Evolutionary conservation across 768 basidiomycete genomes (phyloP), one percentile per base, ranked within the genome.

Genomic region (Russula sp.): DNA sequence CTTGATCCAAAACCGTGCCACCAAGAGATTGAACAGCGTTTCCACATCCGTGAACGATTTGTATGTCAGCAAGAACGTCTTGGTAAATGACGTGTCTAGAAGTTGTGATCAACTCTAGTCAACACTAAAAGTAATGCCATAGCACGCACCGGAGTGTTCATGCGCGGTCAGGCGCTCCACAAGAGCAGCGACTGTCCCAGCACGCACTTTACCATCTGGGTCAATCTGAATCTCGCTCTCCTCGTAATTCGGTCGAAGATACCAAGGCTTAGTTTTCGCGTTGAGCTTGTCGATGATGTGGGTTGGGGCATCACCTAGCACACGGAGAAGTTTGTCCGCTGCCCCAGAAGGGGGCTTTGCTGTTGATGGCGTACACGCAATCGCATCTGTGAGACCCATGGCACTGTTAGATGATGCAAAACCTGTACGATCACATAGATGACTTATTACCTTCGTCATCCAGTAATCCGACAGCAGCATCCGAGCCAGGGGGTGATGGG

Each of bases 11-110:
- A 93, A 98, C 18, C 96, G 85, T 47, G 81, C 78, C 7, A 89
- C 81, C 20, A 98, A 84, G 18, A 88, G 78, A 60, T 93, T 86
- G 58, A 96, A 87, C 9, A 98, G 76, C 51, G 93, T 87, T 59
- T 90, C 83, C 48, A 90, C 77, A 6, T 85, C 86, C 16, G 90
- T 91, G 73, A 98, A 98, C 0, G 93, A 94, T 70, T 94, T 92
- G 79, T 92, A 97, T 0, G 96, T 97, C 83, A 97, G 87, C 66
- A 98, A 75, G 81, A 98, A 98, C 0, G 94, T 87, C 70, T 87
- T 86, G 72, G 81, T 89, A 74, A 88, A 96, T 7, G 82, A 81
- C 0, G 86, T 81, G 72, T 97, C 89, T 88, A 67, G n/a, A 62
- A 25, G 57, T 41, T 22, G 51, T 6, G 22, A 59, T 66, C 20